Conservation (phyloP, 805 yeast genomes). For the Myxozyma neotropica region DNA sequence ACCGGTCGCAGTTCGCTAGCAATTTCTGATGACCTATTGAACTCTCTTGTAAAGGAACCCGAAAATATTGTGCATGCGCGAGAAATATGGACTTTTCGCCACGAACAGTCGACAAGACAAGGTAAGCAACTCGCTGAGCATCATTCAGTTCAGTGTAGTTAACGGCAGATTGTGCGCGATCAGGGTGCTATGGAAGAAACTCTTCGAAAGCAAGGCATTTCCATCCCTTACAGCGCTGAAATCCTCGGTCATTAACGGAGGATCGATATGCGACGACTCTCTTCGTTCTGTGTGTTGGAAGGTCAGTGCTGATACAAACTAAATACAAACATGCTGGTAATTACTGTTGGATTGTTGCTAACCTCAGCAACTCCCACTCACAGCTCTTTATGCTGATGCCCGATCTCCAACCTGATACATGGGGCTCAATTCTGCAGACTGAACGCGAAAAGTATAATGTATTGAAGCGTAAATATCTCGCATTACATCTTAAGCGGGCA, state of each 20-base stretch:
- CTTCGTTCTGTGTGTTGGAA: slow-evolving; percentile 32
- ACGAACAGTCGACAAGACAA: slow-evolving; percentile 8
- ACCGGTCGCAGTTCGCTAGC: too few species aligned
- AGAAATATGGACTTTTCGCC: slow-evolving; percentile 7
- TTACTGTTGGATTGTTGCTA: not conserved
- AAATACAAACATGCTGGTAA: not conserved
- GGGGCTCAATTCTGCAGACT: slow-evolving; percentile 16
- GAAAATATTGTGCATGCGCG: too few species aligned
- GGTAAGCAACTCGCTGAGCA: not conserved
- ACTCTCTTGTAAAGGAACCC: too few species aligned
- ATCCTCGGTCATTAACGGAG: slow-evolving; percentile 25
- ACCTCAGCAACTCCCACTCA: not conserved
- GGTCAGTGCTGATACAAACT: slow-evolving; percentile 12
- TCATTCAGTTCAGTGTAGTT: not conserved
- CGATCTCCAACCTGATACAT: slow-evolving; percentile 31
- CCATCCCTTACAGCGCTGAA: slow-evolving; percentile 27
- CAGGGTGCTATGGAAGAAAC: slow-evolving; percentile 22
- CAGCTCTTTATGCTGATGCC: slow-evolving; percentile 31
- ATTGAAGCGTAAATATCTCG: slow-evolving; percentile 18
- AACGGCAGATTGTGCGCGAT: not conserved
- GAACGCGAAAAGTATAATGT: slow-evolving; percentile 26
- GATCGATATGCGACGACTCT: slow-evolving; percentile 20
- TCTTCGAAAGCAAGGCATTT: slow-evolving; percentile 9
- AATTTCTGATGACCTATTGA: too few species aligned
- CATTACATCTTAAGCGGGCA: slow-evolving; percentile 17